phyloP scores from a whole-genome alignment of 768 basidiomycete genomes.

The Collybiopsis luxurians region DNA sequence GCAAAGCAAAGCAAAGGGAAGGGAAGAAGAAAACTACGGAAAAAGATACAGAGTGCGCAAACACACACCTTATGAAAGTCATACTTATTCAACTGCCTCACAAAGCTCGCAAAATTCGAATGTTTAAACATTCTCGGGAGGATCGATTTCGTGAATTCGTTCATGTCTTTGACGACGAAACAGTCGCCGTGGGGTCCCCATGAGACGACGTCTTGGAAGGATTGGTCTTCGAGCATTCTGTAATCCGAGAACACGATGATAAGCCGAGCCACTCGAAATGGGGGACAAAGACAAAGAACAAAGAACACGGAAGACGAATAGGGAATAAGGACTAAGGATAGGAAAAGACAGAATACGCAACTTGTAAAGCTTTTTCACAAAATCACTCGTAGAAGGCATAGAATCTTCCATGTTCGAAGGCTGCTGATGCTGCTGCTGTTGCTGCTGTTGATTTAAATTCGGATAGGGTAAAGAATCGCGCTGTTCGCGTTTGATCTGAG shows the following conservation, averaged over 20 bases:
- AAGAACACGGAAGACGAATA: background rate
- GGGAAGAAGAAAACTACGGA: too few relatives aligned
- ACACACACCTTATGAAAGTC: conserved; percentile 95
- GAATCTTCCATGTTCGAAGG: conserved; percentile 48
- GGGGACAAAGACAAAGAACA: too few relatives aligned
- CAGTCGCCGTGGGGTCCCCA: conserved; percentile 78
- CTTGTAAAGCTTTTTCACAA: conserved; percentile 95
- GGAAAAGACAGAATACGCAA: conserved; percentile 31
- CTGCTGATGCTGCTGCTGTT: background rate
- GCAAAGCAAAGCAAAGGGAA: too few relatives aligned
- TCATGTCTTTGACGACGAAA: conserved; percentile 96
- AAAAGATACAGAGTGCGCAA: too few relatives aligned
- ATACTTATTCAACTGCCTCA: conserved; percentile 93
- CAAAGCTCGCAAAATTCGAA: conserved; percentile 91
- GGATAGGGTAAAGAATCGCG: conserved; percentile 1
- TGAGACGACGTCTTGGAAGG: conserved; percentile 51
- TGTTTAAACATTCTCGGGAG: conserved; percentile 94
- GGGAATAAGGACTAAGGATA: background rate
- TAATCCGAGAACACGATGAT: too few relatives aligned
- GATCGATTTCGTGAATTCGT: conserved; percentile 90
- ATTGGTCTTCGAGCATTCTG: conserved; percentile 66
- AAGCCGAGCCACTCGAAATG: too few relatives aligned
- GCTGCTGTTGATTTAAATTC: background rate
- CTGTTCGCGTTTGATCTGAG: conserved; percentile 17
- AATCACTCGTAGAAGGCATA: conserved; percentile 89